Base-by-base conservation (phyloP, 257 asterid genomes). In the Nicotiana sylvestris region DNA sequence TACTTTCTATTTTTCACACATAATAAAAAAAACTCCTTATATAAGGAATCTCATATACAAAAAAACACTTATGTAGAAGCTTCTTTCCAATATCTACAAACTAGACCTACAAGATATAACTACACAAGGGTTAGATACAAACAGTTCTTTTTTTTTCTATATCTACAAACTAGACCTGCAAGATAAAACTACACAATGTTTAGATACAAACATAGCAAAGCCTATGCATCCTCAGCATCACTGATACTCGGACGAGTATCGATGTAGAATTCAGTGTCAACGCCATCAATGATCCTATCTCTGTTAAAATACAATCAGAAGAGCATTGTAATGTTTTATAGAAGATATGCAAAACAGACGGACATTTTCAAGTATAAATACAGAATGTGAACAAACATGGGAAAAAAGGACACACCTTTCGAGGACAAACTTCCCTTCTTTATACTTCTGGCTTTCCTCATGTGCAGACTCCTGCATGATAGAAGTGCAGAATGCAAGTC, bases 401-500 rank as follows among this genome's bases (percentile, higher is more conserved):
- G 13, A 65, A 49, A 39, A 10, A 29, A 46, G 10, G 5, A 57
- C 11, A 15, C 80, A 90, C 98, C 97, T 86, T 83, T 92, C 98
- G 10, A 93, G 95, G 78, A 93, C 95, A 68, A 86, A 89, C 81
- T 95, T 95, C 21, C 98, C 97, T 86, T 92, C 97, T 85, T 95
- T 93, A 82, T 89, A 91, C 89, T 90, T 92, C 89, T 95, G 98
- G 84, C 87, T 87, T 87, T 86, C 87, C 39, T 92, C 97, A 1
- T 88, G 93, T 12, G 95, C 96, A 37, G 85, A 80, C 84, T 88
- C 95, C 98, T 95, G 90, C 57, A 64, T 83, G 77, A 58, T 58
- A 43, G 80, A 81, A 30, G 33, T 9, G 1, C 69, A 51, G 3
- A 21, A 11, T 12, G 37, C n/a, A 21, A 62, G 76, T 67, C 12